Percentiles rank a stretch among this genome's conserved stretches.
phyloP scores from a whole-genome alignment of 23 red algal species.

The Gracilariopsis chorda region DNA sequence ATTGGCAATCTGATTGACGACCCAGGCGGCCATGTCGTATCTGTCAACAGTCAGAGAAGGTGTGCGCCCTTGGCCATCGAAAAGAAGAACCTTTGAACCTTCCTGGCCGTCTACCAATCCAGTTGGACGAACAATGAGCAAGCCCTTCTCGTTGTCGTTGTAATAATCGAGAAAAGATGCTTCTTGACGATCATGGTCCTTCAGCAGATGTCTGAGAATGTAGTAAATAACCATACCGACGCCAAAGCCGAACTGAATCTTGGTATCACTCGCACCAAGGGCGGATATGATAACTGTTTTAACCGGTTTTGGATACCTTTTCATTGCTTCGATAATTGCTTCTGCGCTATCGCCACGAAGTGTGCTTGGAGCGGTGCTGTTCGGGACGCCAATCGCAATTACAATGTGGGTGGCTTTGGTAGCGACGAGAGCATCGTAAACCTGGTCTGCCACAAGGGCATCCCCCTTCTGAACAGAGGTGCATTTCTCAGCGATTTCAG shows the following conservation, averaged over 20 bases:
- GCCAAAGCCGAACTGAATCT: constrained; percentile 25
- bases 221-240: neutral
- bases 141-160: neutral
- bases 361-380: neutral
- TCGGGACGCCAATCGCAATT: constrained; percentile 13
- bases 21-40: neutral
- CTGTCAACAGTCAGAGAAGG: neutral
- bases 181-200: constrained; percentile 49
- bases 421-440: neutral
- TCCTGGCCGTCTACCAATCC: constrained; percentile 2
- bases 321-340: neutral
- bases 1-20: neutral
- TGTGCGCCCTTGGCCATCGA: neutral
- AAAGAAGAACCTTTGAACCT: neutral
- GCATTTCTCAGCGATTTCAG: neutral
- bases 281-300: neutral
- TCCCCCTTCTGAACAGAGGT: constrained; percentile 5
- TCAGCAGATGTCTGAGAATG: neutral
- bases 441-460: neutral
- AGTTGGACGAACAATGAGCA: constrained; percentile 24
- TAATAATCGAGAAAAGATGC: neutral
- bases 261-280: constrained; percentile 7
- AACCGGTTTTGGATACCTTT: neutral
- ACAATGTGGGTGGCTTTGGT: neutral
- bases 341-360: neutral